Base-by-base conservation (phyloP, 305 asterid genomes). In the Fraxinus ornus region DNA sequence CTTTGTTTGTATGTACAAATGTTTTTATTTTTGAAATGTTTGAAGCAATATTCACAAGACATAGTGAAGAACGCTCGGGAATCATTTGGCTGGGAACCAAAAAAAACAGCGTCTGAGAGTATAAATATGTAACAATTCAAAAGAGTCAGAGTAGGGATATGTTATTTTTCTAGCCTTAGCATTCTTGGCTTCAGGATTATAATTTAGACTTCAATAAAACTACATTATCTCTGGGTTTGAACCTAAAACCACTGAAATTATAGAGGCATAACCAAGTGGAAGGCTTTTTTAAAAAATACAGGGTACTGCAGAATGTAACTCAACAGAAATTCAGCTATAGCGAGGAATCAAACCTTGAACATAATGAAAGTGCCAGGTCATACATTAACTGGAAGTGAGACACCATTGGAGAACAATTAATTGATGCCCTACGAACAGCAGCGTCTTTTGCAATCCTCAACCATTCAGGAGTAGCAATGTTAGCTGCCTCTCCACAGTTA, bases 391-490 rank as follows among this genome's bases (percentile, higher is more conserved):
- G 99, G 90, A 90, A 92, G 89, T 96, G 99, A 76, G 99, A 96
- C 87, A 96, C 98, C 99, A 96, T 94, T 6, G 99, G 98, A 85
- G 99, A 92, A 82, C 92, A 90, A 91, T 96, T 94, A 83, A 86
- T 93, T 79, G 98, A 95, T 76, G 99, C 99, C 91, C 99, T 94
- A 81, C 98, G 97, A 83, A 94, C 83, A 79, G 98, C 99, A 82
- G 99, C 98, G 82, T 96, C 98, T 88, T 89, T 92, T 81, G 99
- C 99, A 86, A 92, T 90, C 87, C 90, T 91, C 91, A 96, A 87
- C 99, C 99, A 96, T 87, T 90, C 99, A 83, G 99, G 98, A 79
- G 99, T 96, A 83, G 98, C 97, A 85, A 96, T 93, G 88, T 96
- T 96, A 85, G 99, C 89, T 19, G 99, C 99, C 92, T 96, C 99